Base-by-base conservation (phyloP, 192 early-diverging fungal species). In the Coemansia sp. region DNA sequence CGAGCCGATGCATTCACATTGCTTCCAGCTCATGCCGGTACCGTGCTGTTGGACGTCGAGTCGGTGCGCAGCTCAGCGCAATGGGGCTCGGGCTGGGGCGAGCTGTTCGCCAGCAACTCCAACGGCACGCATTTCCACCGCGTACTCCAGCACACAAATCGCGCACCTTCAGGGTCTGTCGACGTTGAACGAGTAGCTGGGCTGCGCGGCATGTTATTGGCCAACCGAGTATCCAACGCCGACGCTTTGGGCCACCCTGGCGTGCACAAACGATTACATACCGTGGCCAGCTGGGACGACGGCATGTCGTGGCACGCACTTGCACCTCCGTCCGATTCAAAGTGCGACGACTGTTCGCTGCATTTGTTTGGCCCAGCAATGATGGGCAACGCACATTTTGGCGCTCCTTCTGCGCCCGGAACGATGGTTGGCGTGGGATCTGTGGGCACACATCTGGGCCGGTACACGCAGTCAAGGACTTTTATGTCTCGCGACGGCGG, bases 151-250 rank as follows among this genome's bases (percentile, higher is more conserved):
- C 82, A 92, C 73, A 93, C 93, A 1, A 95, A 97, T 73, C 85
- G 93, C 47, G 86, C 93, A 63, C 66, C 63, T 5, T 19, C 56
- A 1, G 92, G 91, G 9, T 57, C 82, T 60, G 95, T 99, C 5
- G 97, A 98, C 62, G 90, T 94, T 71, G 95, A 95, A 73, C 91
- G 91, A 60, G 89, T 99, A 47, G 87, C 89, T 24, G 92, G 95
- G 3, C 82, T 98, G 9, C 81, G 87, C 22, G 94, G 95, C 27
- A 85, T 95, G 71, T 83, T 92, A 19, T 60, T 99, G 8, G 94
- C 91, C n/a, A 98, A 98, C 68, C 85, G 87, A 29, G 92, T 97
- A 1, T 65, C 66, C 27, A 96, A 98, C 57, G 70, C 83, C 1
- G 73, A 86, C 19, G 87, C 87, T 9, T 66, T 94, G 51, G 83